Evolutionary conservation across 1,284 basidiomycete genomes (phyloP).

Genomic region (Heterobasidion occidentale): DNA sequence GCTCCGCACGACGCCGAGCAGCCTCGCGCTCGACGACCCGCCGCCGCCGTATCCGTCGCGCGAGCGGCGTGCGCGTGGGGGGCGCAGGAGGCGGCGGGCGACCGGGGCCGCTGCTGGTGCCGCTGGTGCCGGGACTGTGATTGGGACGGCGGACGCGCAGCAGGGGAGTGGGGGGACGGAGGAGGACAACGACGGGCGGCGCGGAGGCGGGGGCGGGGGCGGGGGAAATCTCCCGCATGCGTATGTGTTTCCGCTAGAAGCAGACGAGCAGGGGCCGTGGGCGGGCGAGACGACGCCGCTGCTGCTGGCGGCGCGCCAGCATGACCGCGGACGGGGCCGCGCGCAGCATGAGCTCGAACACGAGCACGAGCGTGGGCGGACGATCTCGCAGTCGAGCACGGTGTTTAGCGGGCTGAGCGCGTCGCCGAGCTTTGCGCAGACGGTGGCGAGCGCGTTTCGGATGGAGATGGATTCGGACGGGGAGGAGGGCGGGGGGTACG

Average conservation of each 20-base stretch:
- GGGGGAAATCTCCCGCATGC: constrained; percentile 6
- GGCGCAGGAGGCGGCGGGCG: constrained; percentile 19
- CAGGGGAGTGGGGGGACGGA: constrained; percentile 25
- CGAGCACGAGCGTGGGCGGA: constrained; percentile 29
- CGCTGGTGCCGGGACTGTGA: too few relatives aligned
- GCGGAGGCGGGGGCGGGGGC: neutral
- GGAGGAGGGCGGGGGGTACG: constrained; percentile 23
- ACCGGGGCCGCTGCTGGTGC: neutral
- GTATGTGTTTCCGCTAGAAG: constrained; percentile 9
- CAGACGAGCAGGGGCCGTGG: constrained; percentile 3
- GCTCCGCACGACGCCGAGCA: neutral
- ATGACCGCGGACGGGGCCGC: constrained; percentile 7
- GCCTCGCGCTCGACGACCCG: constrained; percentile 34
- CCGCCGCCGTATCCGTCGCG: constrained; percentile 62
- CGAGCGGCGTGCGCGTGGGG: constrained; percentile 34
- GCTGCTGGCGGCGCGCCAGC: constrained; percentile 19
- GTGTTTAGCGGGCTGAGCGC: constrained; percentile 36
- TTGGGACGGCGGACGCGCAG: too few relatives aligned
- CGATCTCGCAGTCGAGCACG: constrained; percentile 49
- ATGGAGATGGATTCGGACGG: constrained; percentile 33
- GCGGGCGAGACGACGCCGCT: constrained; percentile 33
- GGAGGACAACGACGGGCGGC: constrained; percentile 17
- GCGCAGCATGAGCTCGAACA: constrained; percentile 9
- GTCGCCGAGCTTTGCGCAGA: constrained; percentile 59
- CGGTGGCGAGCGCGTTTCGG: constrained; percentile 53